phyloP scores from a whole-genome alignment of 495 filamentous ascomycete genomes.

The Penicillium coffeae region DNA sequence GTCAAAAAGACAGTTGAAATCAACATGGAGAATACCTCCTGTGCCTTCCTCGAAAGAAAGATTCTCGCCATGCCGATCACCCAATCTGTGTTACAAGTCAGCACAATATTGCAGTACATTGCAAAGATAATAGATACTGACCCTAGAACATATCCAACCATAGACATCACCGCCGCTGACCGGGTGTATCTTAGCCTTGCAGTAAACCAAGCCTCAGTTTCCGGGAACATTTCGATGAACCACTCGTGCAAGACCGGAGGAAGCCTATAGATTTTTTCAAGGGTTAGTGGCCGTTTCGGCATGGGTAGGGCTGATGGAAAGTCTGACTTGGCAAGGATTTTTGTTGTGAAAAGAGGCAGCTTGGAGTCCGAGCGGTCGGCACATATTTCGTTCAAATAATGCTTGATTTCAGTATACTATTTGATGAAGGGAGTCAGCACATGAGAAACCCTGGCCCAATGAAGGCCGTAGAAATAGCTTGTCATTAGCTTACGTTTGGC shows the following conservation, averaged over 20 bases:
- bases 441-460: not conserved
- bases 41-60: constrained; percentile 92
- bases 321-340: constrained; percentile 49
- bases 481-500: constrained; percentile 42
- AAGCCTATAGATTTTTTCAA: constrained; percentile 44
- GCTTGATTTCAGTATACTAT: constrained; percentile 56
- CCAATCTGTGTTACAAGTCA: constrained; percentile 52
- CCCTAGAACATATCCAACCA: constrained; percentile 92
- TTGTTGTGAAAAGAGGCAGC: constrained; percentile 63
- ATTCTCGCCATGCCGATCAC: constrained; percentile 98
- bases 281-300: not conserved
- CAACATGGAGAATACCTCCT: constrained; percentile 92
- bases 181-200: constrained; percentile 89
- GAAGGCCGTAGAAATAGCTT: not conserved
- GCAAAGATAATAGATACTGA: constrained; percentile 15
- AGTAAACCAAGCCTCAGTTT: constrained; percentile 85
- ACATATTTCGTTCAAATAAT: constrained; percentile 55
- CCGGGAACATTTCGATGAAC: constrained; percentile 93
- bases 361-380: constrained; percentile 43
- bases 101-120: constrained; percentile 8
- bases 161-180: constrained; percentile 94
- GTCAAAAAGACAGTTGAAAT: constrained; percentile 99
- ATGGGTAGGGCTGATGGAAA: not conserved
- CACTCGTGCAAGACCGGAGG: constrained; percentile 84
- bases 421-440: constrained; percentile 6